These are phyloP conservation scores for Yamadazyma phyllophila DNA, from an alignment of 805 yeast genomes.

Conservation along the genomic window DNA sequence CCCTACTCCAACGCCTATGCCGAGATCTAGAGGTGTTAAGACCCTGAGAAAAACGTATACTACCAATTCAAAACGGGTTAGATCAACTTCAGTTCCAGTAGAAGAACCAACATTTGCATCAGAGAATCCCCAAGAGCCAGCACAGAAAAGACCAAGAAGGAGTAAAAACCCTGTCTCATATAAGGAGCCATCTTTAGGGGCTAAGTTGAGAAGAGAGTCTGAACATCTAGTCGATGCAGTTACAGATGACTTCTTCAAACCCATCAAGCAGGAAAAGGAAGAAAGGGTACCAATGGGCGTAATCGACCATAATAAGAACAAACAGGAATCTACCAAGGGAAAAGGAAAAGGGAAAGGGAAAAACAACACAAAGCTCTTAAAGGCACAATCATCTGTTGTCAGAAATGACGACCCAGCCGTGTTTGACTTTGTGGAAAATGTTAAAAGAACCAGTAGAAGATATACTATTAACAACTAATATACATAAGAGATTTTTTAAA, in stretches of 20 bases:
- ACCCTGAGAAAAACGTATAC: too few relatives aligned
- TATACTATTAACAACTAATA: slow-evolving; percentile 9
- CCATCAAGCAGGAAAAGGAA: slow-evolving; percentile 11
- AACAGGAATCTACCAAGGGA: slow-evolving; percentile 2
- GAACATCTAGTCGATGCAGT: slow-evolving; percentile 63
- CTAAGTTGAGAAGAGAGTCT: slow-evolving; percentile 66
- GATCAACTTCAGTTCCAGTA: too few relatives aligned
- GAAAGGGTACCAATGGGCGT: slow-evolving; percentile 8
- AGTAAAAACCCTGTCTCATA: slow-evolving; percentile 61
- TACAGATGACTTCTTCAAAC: slow-evolving; percentile 25
- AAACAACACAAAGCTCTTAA: neutral
- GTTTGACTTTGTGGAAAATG: neutral
- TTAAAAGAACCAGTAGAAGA: slow-evolving; percentile 11
- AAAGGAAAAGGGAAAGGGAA: neutral
- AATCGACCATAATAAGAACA: slow-evolving; percentile 3
- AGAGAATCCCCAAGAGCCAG: too few relatives aligned
- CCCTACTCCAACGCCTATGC: neutral
- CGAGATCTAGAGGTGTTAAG: neutral
- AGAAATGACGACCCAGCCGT: slow-evolving; percentile 4
- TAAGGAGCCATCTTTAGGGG: slow-evolving; percentile 62
- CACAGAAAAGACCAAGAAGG: slow-evolving; percentile 20
- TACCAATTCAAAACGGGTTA: too few relatives aligned
- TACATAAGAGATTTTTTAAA: slow-evolving; percentile 37
- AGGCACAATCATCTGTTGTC: neutral
- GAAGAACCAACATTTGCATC: too few relatives aligned